Evolutionary conservation across 768 basidiomycete genomes (phyloP), one percentile per base, ranked within the genome.

Genomic region (Pulveroboletus frians): DNA sequence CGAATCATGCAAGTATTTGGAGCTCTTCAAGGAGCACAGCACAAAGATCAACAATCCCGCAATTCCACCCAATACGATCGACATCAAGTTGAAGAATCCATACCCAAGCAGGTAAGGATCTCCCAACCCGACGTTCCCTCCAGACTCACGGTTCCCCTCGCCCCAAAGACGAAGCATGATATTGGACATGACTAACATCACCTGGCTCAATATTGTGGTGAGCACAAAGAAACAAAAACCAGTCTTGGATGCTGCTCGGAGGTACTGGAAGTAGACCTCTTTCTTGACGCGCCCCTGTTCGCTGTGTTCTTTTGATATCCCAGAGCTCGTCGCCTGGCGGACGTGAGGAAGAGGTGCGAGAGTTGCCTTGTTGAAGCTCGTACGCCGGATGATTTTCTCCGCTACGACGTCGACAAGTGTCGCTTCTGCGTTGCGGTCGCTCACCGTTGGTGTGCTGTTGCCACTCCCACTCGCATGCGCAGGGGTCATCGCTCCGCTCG

Each of bases 201-300:
- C 76, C 63, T 94, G 92, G 47, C 81, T 68, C 20, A 69, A 34
- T 1, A 81, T 43, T 5, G 77, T 79, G 7, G 75, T 70, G 18
- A 84, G 42, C 7, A 92, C 52, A 53, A 87, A 85, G 53, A 87
- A 76, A 6, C 61, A 60, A 61, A 90, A 92, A 1, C 89, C 92
- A 1, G 71, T 55, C 53, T 76, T 81, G 2, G 90, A 92, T 8
- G 89, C 88, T 0, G 92, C 88, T 48, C 79, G 70, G 57, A 95
- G 76, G 61, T 96, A 96, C 49, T 81, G 71, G 43, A 68, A 61
- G 64, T 96, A 96, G 2, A 96, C 90, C 6, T 77, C 70, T 13
- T 63, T 58, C 67, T 92, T 92, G 49, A 95, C 92, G 21, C 76
- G 78, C 5, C 92, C 92, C 61, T 85, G 83, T 58, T 92, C 89